Evolutionary conservation across 2,329 filamentous ascomycete genomes (phyloP), one percentile per base, ranked within the genome.

Genomic region (Zelopaecilomyces penicillatus): DNA sequence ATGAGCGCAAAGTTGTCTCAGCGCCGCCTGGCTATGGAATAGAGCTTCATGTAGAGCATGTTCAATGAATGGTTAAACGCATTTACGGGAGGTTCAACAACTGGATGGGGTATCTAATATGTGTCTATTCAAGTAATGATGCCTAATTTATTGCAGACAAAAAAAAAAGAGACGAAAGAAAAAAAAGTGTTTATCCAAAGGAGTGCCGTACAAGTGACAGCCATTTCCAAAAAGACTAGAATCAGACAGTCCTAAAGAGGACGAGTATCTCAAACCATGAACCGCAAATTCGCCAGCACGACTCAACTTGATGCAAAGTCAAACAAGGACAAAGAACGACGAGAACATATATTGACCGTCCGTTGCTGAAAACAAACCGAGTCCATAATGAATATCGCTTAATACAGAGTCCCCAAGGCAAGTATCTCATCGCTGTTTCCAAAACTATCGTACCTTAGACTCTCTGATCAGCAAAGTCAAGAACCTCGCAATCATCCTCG

Each of bases 401-500:
- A 34, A 9, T 34, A 34, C 37, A 35, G 40, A 35, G 44, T 46
- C 30, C 35, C 40, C n/a, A 32, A 19, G 30, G 30, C 39, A n/a
- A 30, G 11, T 11, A 43, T 30, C 34, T 45, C 36, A 32, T 33
- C 6, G 11, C 37, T n/a, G 28, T 27, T 27, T 19, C 19, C 19
- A 41, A 4, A 31, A n/a, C 30, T 26, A 19, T 30, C 46, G 35
- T 41, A 41, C 39, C 48, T 73, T 61, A 83, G 30, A 82, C 79
- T 60, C 79, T 69, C 65, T 83, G 79, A 56, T 81, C 79, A 27
- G 88, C 86, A 75, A 93, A 94, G 66, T 95, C 88, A 50, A 95
- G 75, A 46, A 95, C 85, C 62, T 95, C 88, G 54, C 87, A 93
- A 59, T 94, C 89, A 60, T 95, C 87, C 65, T 95, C 89, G 57